Evolutionary conservation across 2,329 filamentous ascomycete genomes (phyloP).

Genomic region (Paraphaeosphaeria minitans): DNA sequence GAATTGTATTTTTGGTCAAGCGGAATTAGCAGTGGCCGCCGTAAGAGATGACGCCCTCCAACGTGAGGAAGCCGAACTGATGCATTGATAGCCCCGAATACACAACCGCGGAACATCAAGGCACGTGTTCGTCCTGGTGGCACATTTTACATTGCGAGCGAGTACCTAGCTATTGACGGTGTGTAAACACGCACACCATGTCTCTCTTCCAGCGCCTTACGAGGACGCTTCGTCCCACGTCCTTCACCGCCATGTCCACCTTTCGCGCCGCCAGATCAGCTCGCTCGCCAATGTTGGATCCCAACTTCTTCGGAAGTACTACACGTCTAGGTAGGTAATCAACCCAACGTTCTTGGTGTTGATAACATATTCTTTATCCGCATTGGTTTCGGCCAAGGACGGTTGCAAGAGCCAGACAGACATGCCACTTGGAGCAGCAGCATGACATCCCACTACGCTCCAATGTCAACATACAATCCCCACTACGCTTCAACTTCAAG

Average conservation of each 20-base stretch:
- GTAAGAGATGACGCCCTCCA: not conserved
- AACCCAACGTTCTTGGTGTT: not conserved
- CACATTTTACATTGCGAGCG: not conserved
- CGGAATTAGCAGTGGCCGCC: not conserved
- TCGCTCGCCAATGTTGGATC: constrained; percentile 12
- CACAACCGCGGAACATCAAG: not conserved
- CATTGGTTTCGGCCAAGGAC: not conserved
- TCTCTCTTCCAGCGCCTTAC: constrained; percentile 20
- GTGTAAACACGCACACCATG: constrained; percentile 2
- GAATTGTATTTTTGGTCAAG: not conserved
- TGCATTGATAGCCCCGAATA: not conserved
- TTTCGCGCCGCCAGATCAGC: constrained; percentile 8
- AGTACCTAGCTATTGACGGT: not conserved
- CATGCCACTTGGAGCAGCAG: too few species aligned
- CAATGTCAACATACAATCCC: too few species aligned
- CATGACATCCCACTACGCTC: too few species aligned
- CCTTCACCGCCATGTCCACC: constrained; percentile 6
- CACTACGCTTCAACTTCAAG: too few species aligned
- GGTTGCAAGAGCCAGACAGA: not conserved
- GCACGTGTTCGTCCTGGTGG: constrained; percentile 11
- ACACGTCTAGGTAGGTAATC: not conserved
- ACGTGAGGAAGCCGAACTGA: not conserved
- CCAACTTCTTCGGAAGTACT: constrained; percentile 24
- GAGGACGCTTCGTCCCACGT: constrained; percentile 16
- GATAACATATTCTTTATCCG: too few species aligned